phyloP scores from a whole-genome alignment of 2,329 filamentous ascomycete genomes.

The Cladophialophora exuberans region DNA sequence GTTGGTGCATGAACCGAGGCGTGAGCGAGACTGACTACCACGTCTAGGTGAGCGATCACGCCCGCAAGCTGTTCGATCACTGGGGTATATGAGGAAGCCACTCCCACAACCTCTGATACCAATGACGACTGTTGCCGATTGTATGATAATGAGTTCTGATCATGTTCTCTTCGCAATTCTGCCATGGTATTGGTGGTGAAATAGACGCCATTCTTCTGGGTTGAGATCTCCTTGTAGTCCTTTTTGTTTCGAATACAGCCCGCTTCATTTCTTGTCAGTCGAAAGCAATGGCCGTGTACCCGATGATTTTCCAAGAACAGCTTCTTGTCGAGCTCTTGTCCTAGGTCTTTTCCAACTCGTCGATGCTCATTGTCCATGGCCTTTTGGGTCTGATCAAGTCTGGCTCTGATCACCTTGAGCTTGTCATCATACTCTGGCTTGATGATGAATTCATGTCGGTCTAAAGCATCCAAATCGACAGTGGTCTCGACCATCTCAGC shows the following conservation, averaged over 20 bases:
- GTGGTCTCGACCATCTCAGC: slow-evolving; percentile 99
- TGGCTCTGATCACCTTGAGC: slow-evolving; percentile 83
- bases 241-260: slow-evolving; percentile 90
- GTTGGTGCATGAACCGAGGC: slow-evolving; percentile 90
- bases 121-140: slow-evolving; percentile 90
- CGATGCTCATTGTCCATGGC: slow-evolving; percentile 84
- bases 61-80: slow-evolving; percentile 87
- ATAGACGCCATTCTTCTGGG: slow-evolving; percentile 98
- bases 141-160: slow-evolving; percentile 92
- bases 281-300: slow-evolving; percentile 95
- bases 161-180: slow-evolving; percentile 82
- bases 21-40: slow-evolving; percentile 92
- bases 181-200: slow-evolving; percentile 88
- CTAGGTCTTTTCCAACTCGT: slow-evolving; percentile 76
- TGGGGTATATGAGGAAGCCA: slow-evolving; percentile 92
- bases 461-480: slow-evolving; percentile 90
- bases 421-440: slow-evolving; percentile 96
- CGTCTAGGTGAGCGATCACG: slow-evolving; percentile 89
- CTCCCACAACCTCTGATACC: slow-evolving; percentile 87
- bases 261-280: slow-evolving; percentile 86
- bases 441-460: slow-evolving; percentile 98
- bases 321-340: slow-evolving; percentile 96
- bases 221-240: slow-evolving; percentile 90
- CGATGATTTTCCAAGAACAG: slow-evolving; percentile 96
- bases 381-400: slow-evolving; percentile 79